Percentiles rank a stretch among this genome's conserved stretches.
These are phyloP conservation scores for Phytophthora kernoviae DNA, from an alignment of 352 stramenopile genomes.

Conservation along the genomic window DNA sequence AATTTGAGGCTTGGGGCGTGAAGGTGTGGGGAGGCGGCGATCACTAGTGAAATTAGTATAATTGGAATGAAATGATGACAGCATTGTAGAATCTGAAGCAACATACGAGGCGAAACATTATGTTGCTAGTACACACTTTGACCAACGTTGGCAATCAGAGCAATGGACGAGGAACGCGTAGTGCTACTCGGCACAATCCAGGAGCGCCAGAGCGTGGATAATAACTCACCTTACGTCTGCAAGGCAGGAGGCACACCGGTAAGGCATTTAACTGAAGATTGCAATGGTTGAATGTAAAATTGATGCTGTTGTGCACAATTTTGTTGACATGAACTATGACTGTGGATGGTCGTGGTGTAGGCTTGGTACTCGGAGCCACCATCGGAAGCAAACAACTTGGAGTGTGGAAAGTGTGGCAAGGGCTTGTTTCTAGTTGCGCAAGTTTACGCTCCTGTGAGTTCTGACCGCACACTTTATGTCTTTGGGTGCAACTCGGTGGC, in stretches of 20 bases:
- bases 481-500: conserved; percentile 87
- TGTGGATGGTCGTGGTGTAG: conserved; percentile 30
- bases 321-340: conserved; percentile 8
- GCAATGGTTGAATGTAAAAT: too few relatives aligned
- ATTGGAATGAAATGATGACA: conserved; percentile 1
- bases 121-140: too few relatives aligned
- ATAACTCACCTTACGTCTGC: conserved; percentile 69
- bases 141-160: conserved; percentile 3
- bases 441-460: conserved; percentile 80
- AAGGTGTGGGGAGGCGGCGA: conserved; percentile 10
- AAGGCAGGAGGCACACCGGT: conserved; percentile 82
- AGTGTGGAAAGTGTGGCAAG: conserved; percentile 63
- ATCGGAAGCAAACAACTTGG: conserved; percentile 41
- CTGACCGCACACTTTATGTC: conserved; percentile 77
- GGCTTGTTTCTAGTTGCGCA: conserved; percentile 72
- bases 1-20: conserved; percentile 40
- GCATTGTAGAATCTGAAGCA: not conserved
- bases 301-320: not conserved
- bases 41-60: not conserved
- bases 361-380: conserved; percentile 62
- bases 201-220: conserved; percentile 68
- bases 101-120: conserved; percentile 7
- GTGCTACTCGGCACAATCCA: conserved; percentile 78
- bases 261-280: conserved; percentile 10
- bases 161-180: conserved; percentile 61